Conservation (phyloP, 1,139 yeast genomes). For the Taphrina betulina region DNA sequence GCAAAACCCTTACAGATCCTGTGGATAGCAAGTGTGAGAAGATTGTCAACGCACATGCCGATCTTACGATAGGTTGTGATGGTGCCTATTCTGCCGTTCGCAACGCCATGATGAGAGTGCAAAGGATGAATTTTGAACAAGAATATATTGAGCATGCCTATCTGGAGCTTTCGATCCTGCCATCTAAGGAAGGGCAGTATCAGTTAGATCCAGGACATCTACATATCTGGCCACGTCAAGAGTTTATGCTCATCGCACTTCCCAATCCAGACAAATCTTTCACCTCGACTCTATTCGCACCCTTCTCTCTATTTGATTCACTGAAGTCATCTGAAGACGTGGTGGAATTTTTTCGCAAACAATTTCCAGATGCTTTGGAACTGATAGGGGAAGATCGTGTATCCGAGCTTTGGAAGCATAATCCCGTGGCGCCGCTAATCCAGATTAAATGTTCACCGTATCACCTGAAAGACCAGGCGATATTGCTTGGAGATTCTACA, state of each 20-base stretch:
- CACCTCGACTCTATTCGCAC: constrained; percentile 85
- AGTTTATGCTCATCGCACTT: constrained; percentile 84
- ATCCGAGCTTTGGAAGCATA: constrained; percentile 53
- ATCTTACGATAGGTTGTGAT: constrained; percentile 76
- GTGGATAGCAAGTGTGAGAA: constrained; percentile 8
- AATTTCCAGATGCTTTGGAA: constrained; percentile 73
- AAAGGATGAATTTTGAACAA: constrained; percentile 66
- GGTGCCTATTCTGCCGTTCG: constrained; percentile 81
- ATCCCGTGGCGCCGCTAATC: constrained; percentile 76
- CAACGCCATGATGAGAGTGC: constrained; percentile 55
- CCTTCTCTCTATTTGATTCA: constrained; percentile 66
- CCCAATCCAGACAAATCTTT: constrained; percentile 65
- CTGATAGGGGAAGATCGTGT: constrained; percentile 64
- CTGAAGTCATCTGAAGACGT: constrained; percentile 48
- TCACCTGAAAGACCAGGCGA: constrained; percentile 61
- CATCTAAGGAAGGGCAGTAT: constrained; percentile 45
- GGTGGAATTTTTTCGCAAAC: constrained; percentile 54
- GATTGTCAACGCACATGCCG: constrained; percentile 46
- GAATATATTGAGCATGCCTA: constrained; percentile 83
- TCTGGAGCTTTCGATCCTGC: constrained; percentile 71
- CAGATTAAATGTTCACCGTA: constrained; percentile 56
- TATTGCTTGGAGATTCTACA: constrained; percentile 88
- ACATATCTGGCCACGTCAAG: constrained; percentile 90
- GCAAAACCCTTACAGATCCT: neutral
- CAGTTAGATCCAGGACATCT: constrained; percentile 67